Conservation (phyloP, 75 land plant genomes). For the Adiantum capillusveneris region DNA sequence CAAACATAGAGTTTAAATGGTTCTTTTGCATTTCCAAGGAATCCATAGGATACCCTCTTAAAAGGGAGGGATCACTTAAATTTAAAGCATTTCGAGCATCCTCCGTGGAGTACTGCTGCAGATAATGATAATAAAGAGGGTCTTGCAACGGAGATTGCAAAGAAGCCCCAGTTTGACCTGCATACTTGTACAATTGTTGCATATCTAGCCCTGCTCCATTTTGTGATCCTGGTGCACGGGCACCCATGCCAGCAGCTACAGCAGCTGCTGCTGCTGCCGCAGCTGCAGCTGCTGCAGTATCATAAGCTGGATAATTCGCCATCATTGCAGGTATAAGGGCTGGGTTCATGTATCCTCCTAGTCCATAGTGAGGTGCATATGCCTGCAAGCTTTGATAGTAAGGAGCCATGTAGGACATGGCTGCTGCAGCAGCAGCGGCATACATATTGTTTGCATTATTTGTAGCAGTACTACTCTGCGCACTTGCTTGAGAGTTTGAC, state of each 20-base stretch:
- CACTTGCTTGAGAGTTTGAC: conserved; percentile 5
- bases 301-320: conserved; percentile 39
- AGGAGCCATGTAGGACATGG: conserved; percentile 29
- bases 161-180: conserved; percentile 28
- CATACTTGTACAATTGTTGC: conserved; percentile 35
- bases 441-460: conserved; percentile 17
- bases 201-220: conserved; percentile 29
- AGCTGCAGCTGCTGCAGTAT: conserved; percentile 45
- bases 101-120: conserved; percentile 42
- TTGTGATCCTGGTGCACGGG: conserved; percentile 34
- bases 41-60: conserved; percentile 42
- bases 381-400: conserved; percentile 30
- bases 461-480: conserved; percentile 10
- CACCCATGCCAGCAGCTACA: conserved; percentile 40
- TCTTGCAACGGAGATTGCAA: conserved; percentile 39
- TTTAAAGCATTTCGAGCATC: conserved; percentile 26
- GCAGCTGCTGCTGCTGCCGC: conserved; percentile 44
- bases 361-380: conserved; percentile 39
- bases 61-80: conserved; percentile 31
- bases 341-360: conserved; percentile 48
- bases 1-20: conserved; percentile 42
- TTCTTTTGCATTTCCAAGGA: conserved; percentile 54
- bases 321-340: conserved; percentile 43
- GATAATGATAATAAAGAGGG: conserved; percentile 42
- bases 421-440: conserved; percentile 34